Percentiles rank a stretch among this genome's conserved stretches.
phyloP scores from a whole-genome alignment of 495 filamentous ascomycete genomes.

The Astrothelium macrocarpum region DNA sequence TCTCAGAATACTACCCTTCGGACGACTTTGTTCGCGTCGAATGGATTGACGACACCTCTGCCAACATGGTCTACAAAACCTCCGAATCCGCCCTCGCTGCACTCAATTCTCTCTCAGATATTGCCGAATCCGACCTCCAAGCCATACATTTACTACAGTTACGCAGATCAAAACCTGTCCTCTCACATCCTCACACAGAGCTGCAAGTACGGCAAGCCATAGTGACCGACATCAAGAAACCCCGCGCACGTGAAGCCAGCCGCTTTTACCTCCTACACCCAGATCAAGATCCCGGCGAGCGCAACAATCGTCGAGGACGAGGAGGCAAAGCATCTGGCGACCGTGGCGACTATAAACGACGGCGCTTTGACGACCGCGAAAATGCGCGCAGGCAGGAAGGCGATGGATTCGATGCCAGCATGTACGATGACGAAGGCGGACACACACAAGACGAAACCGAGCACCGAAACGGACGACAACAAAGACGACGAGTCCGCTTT shows the following conservation, averaged over 20 bases:
- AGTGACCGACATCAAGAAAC: constrained; percentile 65
- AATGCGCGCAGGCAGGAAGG: constrained; percentile 39
- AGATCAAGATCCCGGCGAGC: constrained; percentile 74
- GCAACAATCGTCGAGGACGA: constrained; percentile 39
- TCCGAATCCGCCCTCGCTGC: constrained; percentile 62
- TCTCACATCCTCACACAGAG: constrained; percentile 55
- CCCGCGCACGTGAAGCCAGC: constrained; percentile 67
- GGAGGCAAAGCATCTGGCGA: constrained; percentile 21
- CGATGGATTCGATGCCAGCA: constrained; percentile 54
- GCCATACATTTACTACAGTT: constrained; percentile 28
- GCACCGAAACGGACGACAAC: constrained; percentile 19
- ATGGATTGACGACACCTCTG: constrained; percentile 92
- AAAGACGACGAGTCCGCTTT: constrained; percentile 34
- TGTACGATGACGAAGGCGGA: constrained; percentile 62
- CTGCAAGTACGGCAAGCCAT: constrained; percentile 67
- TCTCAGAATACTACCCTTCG: constrained; percentile 50
- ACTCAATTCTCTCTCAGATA: constrained; percentile 50
- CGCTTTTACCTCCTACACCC: constrained; percentile 87
- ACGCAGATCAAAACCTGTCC: constrained; percentile 53
- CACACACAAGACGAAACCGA: constrained; percentile 18
- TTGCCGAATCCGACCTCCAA: constrained; percentile 31
- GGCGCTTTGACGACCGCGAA: constrained; percentile 49
- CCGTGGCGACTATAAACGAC: constrained; percentile 48
- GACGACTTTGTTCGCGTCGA: constrained; percentile 55
- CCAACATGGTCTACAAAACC: constrained; percentile 69